Conservation (phyloP, 257 asterid species). For the Solanum arcanum region DNA sequence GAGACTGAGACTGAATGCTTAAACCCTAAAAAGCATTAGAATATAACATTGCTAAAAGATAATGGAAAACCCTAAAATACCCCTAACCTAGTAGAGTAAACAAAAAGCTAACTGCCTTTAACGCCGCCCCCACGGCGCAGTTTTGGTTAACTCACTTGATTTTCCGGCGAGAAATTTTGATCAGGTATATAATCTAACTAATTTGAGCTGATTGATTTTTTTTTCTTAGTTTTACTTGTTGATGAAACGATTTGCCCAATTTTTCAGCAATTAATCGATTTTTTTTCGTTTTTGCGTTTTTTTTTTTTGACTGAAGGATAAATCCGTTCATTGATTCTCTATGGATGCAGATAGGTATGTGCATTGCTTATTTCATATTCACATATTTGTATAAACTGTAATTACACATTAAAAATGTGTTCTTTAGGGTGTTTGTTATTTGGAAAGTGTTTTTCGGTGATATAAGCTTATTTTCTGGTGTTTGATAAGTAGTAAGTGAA, state of each 20-base stretch:
- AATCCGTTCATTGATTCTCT: background rate
- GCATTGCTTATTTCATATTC: background rate
- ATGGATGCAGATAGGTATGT: constrained; percentile 13
- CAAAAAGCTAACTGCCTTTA: background rate
- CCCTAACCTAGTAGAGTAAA: too few species aligned
- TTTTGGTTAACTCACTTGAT: background rate
- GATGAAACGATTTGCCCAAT: background rate
- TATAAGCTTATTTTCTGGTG: background rate
- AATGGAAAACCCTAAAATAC: too few species aligned
- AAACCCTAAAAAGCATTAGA: too few species aligned
- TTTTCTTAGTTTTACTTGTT: background rate
- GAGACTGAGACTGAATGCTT: too few species aligned
- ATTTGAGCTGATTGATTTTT: background rate
- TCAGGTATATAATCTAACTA: background rate
- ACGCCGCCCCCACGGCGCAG: background rate
- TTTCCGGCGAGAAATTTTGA: background rate
- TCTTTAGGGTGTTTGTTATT: background rate
- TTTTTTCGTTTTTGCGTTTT: background rate
- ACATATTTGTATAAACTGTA: background rate
- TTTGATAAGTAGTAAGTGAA: background rate
- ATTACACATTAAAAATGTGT: background rate
- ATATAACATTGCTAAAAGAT: too few species aligned
- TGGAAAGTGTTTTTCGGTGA: background rate
- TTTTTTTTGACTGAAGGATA: background rate
- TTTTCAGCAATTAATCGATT: background rate